Evolutionary conservation across 352 stramenopile genomes (phyloP), one percentile per base, ranked within the genome.

Genomic region (Globisporangium rhizosaccharum): DNA sequence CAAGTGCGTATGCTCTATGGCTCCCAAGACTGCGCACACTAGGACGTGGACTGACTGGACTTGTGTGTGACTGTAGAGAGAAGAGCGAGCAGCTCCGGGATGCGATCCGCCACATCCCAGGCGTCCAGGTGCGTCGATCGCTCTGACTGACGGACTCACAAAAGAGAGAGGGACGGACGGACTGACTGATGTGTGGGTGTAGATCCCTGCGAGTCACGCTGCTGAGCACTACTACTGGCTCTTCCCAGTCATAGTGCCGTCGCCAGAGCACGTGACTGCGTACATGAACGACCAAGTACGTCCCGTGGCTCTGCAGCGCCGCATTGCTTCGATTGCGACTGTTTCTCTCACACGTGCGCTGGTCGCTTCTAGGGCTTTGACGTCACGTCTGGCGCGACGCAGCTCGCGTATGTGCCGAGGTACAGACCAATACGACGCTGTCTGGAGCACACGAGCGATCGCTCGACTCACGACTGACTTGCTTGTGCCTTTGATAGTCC

Each of bases 171-270:
- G 28, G 28, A 33, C 33, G 5, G 33, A 39, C 7, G 5, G 9
- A 39, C 7, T 14, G 15, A 25, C 4, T 44, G 28, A 28, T n/a
- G 48, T 39, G 33, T 33, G 42, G 9, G 17, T 26, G 46, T 59
- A 89, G 76, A 78, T 93, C 37, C 85, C 85, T 42, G 85, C 82
- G 3, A 57, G 70, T 10, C 33, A 70, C 30, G 81, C 85, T 23
- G 56, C 72, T 4, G 79, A 82, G 28, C 85, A 94, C 69, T 88
- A 81, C 59, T 94, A 87, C 57, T 94, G 85, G 85, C 59, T 94
- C 15, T 92, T 92, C 45, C 85, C 85, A 3, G 76, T 94, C 49
- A 72, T 86, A 44, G 77, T 90, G 44, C 67, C 79, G 11, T 74
- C 73, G 2, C 85, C 85, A 12, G 57, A 68, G 41, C 55, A 66